Base-by-base conservation (phyloP, 495 filamentous ascomycete genomes). In the Hamigera avellanea region DNA sequence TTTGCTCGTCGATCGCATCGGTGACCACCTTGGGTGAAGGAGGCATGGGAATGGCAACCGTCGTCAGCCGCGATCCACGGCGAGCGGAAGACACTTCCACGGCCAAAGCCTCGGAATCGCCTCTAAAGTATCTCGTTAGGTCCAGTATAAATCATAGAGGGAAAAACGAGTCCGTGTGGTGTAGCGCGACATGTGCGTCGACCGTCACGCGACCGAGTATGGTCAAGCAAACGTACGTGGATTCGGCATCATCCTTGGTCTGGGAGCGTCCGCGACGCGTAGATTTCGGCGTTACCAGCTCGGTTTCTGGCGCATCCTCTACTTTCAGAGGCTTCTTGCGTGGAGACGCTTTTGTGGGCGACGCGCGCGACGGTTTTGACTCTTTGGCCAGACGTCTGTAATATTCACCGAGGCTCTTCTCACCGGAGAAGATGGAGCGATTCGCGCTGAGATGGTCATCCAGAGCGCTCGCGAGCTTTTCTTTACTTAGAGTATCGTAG, bases 21-120 rank as follows among this genome's bases (percentile, higher is more conserved):
- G 80, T 83, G 32, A 96, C 78, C 32, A 83, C 72, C 14, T 85
- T 78, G 0, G 89, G 89, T 0, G 86, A 91, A 1, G 87, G 78
- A 2, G 91, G 89, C 21, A n/a, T n/a, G n/a, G n/a, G n/a, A n/a
- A n/a, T n/a, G n/a, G n/a, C n/a, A n/a, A n/a, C n/a, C n/a, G n/a
- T n/a, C n/a, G n/a, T 30, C 2, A 17, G 35, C 42, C 19, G 21
- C 21, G 21, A 23, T 9, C 4, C 21, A 4, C 9, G 4, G 21
- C 21, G 4, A 23, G 21, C 21, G 9, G 21, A 23, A 9, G 21
- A 9, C 9, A 23, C 21, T 23, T 23, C 5, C 9, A 23, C 21
- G 5, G 4, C 5, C 9, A 23, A 23, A 4, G 21, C 21, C 5
- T 23, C 21, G 21, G 21, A 23, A 9, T 23, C n/a, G n/a, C n/a